Evolutionary conservation across 179 eudicot genomes (phyloP), one percentile per base, ranked within the genome.

Genomic region (Drosera spatulata): DNA sequence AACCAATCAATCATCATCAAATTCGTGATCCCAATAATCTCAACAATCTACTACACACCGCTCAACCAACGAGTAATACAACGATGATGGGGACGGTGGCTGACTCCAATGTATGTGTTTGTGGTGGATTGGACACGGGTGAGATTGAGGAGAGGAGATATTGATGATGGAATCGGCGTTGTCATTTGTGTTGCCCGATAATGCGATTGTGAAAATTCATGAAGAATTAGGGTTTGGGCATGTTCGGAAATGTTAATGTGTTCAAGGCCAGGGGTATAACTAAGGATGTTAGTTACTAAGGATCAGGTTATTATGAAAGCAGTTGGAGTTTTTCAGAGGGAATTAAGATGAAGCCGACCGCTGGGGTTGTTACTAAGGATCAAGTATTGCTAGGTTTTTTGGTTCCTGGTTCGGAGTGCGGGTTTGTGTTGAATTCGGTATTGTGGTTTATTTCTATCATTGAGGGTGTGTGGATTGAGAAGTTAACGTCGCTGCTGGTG

Each of bases 121-220:
- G 96, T 93, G 7, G 75, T 89, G 10, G 99, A 93, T 50, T n/a
- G n/a, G n/a, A n/a, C n/a, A 84, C 85, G 12, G 84, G 95, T 57
- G 61, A 86, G 66, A 82, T 93, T 55, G 96, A 91, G 71, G 98
- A 88, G 85, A n/a, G n/a, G 98, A 88, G 56, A 65, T 91, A n/a
- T 86, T 83, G 63, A 80, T 52, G 52, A 39, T 91, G 78, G 88
- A 80, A 56, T 70, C 71, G 14, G 79, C 78, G 2, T 42, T 88
- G 53, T 59, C 73, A 37, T 81, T 85, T 58, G 69, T 84, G 63
- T 43, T 88, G 42, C 86, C 91, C 7, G 96, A 84, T 73, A 79
- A 80, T 51, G 75, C 85, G 13, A 64, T 91, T 33, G 78, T 91
- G 2, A 95, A 96, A 66, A 64, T 91, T 73, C 75, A 85, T 56